phyloP scores from a whole-genome alignment of 192 early-diverging fungal species.

The Rhizophagus clarus region DNA sequence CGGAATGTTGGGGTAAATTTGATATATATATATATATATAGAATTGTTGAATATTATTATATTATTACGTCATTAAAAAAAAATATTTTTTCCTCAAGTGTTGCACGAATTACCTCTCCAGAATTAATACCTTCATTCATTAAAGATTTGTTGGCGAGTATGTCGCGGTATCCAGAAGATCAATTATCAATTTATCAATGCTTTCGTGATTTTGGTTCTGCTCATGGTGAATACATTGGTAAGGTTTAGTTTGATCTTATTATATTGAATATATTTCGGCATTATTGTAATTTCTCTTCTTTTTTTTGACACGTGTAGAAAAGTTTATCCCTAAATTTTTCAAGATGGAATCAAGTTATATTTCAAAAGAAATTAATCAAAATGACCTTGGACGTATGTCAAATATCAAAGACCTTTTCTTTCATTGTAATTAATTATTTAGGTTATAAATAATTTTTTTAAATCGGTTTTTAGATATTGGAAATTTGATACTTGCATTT shows the following conservation, averaged over 20 bases:
- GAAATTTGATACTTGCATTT: conserved; percentile 74
- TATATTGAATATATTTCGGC: background rate
- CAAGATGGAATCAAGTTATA: conserved; percentile 5
- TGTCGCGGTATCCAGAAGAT: conserved; percentile 72
- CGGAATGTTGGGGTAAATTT: conserved; percentile 64
- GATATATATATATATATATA: no score
- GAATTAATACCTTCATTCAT: conserved; percentile 55
- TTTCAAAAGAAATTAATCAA: conserved; percentile 17
- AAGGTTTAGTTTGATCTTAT: background rate
- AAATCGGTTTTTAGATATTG: conserved; percentile 58
- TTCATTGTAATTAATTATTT: background rate
- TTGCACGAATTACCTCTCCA: conserved; percentile 45
- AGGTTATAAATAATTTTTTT: conserved; percentile 24
- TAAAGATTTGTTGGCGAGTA: conserved; percentile 60
- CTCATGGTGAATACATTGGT: conserved; percentile 60
- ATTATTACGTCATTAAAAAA: background rate
- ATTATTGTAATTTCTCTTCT: conserved; percentile 25
- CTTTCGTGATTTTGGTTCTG: conserved; percentile 63
- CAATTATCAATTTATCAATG: conserved; percentile 68
- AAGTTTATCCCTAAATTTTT: conserved; percentile 28
- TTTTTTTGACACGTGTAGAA: conserved; percentile 25
- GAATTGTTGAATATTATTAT: background rate
- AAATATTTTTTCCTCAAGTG: conserved; percentile 35
- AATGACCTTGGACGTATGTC: conserved; percentile 26
- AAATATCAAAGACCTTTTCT: background rate